Conservation (phyloP, 768 basidiomycete genomes). For the Paxillus ammoniavirescens region DNA sequence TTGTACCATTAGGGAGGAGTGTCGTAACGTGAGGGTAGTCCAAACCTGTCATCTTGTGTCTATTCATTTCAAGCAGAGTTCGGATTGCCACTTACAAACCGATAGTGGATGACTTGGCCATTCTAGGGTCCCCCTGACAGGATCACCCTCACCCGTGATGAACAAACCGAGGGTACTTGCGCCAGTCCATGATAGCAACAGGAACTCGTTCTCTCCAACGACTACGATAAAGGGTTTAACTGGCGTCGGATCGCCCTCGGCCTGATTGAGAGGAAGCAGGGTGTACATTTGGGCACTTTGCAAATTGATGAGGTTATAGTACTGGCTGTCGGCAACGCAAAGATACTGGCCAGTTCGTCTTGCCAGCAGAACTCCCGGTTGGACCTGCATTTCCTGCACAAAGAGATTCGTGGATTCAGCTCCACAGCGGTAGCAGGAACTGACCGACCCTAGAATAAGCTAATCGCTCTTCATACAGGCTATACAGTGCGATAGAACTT, state of each 20-base stretch:
- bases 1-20: conserved; percentile 72
- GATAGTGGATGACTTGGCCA: conserved; percentile 80
- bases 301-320: conserved; percentile 81
- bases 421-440: neutral
- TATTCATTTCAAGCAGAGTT: neutral
- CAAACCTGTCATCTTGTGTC: conserved; percentile 47
- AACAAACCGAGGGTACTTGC: conserved; percentile 82
- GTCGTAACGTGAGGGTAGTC: conserved; percentile 83
- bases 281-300: conserved; percentile 66
- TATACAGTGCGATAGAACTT: conserved; percentile 58
- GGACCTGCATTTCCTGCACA: conserved; percentile 68
- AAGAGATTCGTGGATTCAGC: neutral
- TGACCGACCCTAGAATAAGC: conserved; percentile 54
- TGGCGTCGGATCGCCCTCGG: conserved; percentile 36
- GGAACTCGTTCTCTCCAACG: conserved; percentile 75
- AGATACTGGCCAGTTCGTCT: conserved; percentile 60
- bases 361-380: conserved; percentile 55
- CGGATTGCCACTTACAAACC: conserved; percentile 54
- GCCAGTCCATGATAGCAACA: conserved; percentile 85
- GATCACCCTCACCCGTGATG: conserved; percentile 80
- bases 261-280: conserved; percentile 79
- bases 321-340: conserved; percentile 70
- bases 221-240: conserved; percentile 74
- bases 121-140: conserved; percentile 84
- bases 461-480: conserved; percentile 59